A percentile compares a stretch with the other conserved stretches of the same genome.
Conservation (phyloP, 192 early-diverging fungal genomes). For the Umbelopsis vinacea region DNA sequence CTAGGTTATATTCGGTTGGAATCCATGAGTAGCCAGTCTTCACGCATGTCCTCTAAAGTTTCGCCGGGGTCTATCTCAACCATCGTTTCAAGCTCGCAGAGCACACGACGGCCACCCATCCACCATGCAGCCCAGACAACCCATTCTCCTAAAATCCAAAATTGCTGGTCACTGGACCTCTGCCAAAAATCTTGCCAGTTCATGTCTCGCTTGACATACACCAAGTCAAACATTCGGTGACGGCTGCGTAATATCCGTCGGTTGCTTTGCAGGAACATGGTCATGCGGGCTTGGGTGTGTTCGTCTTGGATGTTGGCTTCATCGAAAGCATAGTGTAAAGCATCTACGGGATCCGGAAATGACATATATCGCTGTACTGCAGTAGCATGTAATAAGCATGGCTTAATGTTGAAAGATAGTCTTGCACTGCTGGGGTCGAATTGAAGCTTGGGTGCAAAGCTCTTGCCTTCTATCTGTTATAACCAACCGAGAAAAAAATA, state of each 20-base stretch:
- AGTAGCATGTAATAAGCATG: neutral
- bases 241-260: neutral
- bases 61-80: neutral
- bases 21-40: neutral
- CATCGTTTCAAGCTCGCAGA: neutral
- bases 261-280: constrained; percentile 8
- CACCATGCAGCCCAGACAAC: constrained; percentile 1
- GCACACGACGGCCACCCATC: constrained; percentile 2
- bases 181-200: constrained; percentile 8
- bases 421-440: neutral
- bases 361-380: constrained; percentile 2
- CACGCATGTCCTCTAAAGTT: constrained; percentile 1
- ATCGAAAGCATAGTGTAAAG: constrained; percentile 1
- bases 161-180: constrained; percentile 1
- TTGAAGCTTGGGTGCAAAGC: neutral
- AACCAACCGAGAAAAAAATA: neutral
- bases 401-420: neutral
- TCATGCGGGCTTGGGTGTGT: neutral
- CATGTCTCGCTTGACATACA: neutral
- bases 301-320: neutral
- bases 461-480: neutral
- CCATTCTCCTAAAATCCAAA: constrained; percentile 4
- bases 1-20: neutral
- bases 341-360: neutral
- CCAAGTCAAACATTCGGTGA: constrained; percentile 5